These are phyloP conservation scores for Phlyctochytrium planicorne DNA, from an alignment of 192 early-diverging fungal species.

Conservation along the genomic window DNA sequence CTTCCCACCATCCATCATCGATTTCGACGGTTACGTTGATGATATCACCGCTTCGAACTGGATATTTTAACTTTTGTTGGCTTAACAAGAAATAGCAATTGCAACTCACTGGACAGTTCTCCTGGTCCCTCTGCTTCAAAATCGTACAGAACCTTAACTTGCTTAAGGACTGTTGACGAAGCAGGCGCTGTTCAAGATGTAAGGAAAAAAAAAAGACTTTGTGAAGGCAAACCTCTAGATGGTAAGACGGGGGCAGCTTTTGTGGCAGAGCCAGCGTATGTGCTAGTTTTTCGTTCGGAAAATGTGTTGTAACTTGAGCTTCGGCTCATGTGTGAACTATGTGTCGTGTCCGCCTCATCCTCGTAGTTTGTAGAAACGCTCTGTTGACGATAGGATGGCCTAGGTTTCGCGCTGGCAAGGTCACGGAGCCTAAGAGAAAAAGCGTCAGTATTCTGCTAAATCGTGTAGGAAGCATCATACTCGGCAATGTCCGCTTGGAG, in stretches of 20 bases:
- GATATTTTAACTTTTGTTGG: background rate
- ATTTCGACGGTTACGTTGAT: constrained; percentile 82
- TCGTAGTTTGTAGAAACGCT: background rate
- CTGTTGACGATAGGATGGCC: background rate
- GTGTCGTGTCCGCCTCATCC: background rate
- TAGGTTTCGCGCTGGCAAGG: background rate
- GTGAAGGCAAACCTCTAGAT: background rate
- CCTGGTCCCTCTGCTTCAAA: constrained; percentile 78
- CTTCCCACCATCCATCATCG: constrained; percentile 95
- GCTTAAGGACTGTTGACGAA: constrained; percentile 41
- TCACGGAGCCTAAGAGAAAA: constrained; percentile 10
- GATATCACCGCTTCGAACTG: constrained; percentile 81
- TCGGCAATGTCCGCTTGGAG: constrained; percentile 30
- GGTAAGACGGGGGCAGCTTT: background rate
- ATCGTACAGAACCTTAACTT: constrained; percentile 71
- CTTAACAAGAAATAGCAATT: constrained; percentile 6
- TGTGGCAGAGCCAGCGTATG: background rate
- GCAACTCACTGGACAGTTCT: constrained; percentile 62
- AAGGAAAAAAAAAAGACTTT: background rate
- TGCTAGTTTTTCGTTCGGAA: background rate
- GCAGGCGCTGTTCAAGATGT: background rate
- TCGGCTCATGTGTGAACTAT: background rate
- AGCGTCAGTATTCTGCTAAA: background rate
- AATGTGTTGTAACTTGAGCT: background rate
- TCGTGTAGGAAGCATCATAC: constrained; percentile 21